A percentile compares a stretch with the other conserved stretches of the same genome.
These are phyloP conservation scores for Penicillium sp. DNA, from an alignment of 2,329 filamentous ascomycete genomes.

Conservation along the genomic window DNA sequence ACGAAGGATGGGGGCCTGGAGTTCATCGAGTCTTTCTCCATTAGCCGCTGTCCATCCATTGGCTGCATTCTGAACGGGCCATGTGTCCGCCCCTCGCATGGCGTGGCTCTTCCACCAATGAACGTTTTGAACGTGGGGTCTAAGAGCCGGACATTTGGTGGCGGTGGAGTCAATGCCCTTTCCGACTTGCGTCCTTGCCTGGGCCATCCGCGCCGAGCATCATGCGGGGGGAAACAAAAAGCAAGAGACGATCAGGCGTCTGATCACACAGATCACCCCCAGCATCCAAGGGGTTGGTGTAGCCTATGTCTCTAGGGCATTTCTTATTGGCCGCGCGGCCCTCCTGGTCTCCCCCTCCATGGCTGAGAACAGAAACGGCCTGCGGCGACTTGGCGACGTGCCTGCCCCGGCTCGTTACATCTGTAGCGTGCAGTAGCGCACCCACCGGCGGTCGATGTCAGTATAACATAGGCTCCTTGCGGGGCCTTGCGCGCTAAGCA, in stretches of 20 bases:
- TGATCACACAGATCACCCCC: not conserved
- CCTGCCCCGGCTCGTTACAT: not conserved
- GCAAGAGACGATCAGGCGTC: not conserved
- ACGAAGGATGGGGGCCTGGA: slow-evolving; percentile 1
- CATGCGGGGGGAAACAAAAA: slow-evolving; percentile 2
- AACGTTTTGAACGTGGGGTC: slow-evolving; percentile 11
- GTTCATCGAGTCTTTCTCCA: slow-evolving; percentile 1
- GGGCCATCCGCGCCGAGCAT: not conserved
- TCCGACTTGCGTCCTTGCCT: slow-evolving; percentile 13
- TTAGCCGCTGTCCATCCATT: slow-evolving; percentile 12
- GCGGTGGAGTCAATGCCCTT: slow-evolving; percentile 17
- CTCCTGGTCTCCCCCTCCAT: not conserved
- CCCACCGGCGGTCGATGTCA: not conserved
- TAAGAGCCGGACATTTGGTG: slow-evolving; percentile 9
- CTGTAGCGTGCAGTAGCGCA: slow-evolving; percentile 3
- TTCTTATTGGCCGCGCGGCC: not conserved
- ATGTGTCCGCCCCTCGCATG: slow-evolving; percentile 30
- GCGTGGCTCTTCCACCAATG: slow-evolving; percentile 20
- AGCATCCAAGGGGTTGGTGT: not conserved
- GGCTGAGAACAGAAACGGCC: too few species aligned
- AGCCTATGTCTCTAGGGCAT: not conserved
- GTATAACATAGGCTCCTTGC: slow-evolving; percentile 4
- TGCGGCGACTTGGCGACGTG: slow-evolving; percentile 1
- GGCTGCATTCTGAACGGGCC: slow-evolving; percentile 21
- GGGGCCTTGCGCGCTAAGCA: slow-evolving; percentile 5